phyloP scores from a whole-genome alignment of 164 flowering plant species.

The Magnolia kwangsiensis region DNA sequence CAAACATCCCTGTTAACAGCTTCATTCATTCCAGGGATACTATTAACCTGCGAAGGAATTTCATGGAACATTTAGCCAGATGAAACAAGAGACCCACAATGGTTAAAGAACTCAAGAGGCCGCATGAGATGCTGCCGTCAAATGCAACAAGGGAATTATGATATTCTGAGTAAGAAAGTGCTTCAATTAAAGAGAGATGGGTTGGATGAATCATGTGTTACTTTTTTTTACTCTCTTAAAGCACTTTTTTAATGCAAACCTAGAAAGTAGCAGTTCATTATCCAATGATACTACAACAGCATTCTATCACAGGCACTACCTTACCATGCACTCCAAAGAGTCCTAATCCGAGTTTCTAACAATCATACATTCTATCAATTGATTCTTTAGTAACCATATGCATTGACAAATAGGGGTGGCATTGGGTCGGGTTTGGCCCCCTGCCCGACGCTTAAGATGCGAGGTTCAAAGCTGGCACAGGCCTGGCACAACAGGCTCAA shows the following conservation, averaged over 20 bases:
- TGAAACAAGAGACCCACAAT: not conserved
- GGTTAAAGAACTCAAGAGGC: not conserved
- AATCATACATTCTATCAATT: too few species aligned
- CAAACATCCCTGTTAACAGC: constrained; percentile 32
- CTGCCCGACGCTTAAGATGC: too few species aligned
- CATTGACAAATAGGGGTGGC: too few species aligned
- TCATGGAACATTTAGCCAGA: constrained; percentile 11
- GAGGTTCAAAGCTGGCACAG: too few species aligned
- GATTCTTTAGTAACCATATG: too few species aligned
- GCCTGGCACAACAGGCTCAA: too few species aligned
- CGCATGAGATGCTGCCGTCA: not conserved
- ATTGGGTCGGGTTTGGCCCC: too few species aligned
- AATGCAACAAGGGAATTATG: not conserved
- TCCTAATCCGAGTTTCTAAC: not conserved
- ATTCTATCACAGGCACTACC: not conserved
- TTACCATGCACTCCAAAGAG: not conserved
- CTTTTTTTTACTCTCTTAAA: not conserved
- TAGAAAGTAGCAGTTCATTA: not conserved
- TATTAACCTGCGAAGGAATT: constrained; percentile 51
- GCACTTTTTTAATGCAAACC: not conserved
- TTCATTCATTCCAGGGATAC: constrained; percentile 31
- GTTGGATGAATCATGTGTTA: not conserved
- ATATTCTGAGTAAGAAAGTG: not conserved
- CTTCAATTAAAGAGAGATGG: not conserved
- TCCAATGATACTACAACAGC: not conserved